phyloP scores from a whole-genome alignment of 108 stramenopile genomes.

The Licmophora abbreviata region DNA sequence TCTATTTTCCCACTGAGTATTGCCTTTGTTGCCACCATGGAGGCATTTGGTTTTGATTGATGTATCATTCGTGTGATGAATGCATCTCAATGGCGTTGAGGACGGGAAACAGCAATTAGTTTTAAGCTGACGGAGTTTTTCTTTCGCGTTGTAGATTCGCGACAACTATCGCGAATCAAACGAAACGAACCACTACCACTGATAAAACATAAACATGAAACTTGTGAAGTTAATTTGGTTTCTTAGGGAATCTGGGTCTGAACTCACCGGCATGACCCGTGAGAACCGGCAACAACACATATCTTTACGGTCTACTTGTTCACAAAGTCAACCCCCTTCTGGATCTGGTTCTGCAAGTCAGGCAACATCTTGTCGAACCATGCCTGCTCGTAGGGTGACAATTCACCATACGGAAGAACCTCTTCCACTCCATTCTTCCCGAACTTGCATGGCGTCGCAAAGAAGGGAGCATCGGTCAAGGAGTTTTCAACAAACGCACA shows the following conservation, averaged over 20 bases:
- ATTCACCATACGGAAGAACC: slow-evolving; percentile 75
- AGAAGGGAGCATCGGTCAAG: slow-evolving; percentile 92
- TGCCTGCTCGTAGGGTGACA: slow-evolving; percentile 88
- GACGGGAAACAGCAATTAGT: too few species aligned
- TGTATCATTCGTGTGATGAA: too few species aligned
- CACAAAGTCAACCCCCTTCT: slow-evolving; percentile 96
- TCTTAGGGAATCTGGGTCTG: too few species aligned
- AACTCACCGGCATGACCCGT: too few species aligned
- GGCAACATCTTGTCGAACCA: slow-evolving; percentile 97
- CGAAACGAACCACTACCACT: too few species aligned
- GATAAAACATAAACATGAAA: too few species aligned
- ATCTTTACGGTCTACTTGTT: slow-evolving; percentile 57
- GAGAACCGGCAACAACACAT: too few species aligned
- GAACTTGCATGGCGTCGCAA: slow-evolving; percentile 93
- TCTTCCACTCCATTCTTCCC: slow-evolving; percentile 93
- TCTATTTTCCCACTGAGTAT: slow-evolving; percentile 81
- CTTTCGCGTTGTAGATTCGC: too few species aligned
- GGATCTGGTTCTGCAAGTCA: slow-evolving; percentile 89
- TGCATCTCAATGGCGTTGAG: too few species aligned
- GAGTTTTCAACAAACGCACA: slow-evolving; percentile 93
- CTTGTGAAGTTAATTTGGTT: too few species aligned
- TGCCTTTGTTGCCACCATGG: slow-evolving; percentile 70
- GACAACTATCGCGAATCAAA: too few species aligned
- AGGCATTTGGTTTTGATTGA: slow-evolving; percentile 76
- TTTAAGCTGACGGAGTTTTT: too few species aligned